Conservation (phyloP, 1,284 basidiomycete species). For the Ustilago bromivora region DNA sequence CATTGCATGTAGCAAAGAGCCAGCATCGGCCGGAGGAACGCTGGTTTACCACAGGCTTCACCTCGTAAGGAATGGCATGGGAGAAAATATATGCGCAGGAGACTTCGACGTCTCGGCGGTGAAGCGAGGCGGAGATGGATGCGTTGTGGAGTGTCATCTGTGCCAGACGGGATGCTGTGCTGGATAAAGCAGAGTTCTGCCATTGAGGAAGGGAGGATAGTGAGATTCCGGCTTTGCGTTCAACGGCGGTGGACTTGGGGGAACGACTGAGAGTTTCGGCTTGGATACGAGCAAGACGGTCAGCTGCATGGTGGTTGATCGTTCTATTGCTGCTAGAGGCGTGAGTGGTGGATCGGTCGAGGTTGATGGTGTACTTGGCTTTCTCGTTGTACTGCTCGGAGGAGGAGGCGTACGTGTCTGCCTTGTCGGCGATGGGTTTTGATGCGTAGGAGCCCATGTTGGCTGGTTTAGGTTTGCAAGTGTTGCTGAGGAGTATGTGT, state of each 20-base stretch:
- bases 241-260: background rate
- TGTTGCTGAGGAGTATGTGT: background rate
- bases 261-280: slow-evolving; percentile 41
- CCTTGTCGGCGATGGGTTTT: slow-evolving; percentile 32
- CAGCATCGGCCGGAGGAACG: slow-evolving; percentile 72
- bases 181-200: slow-evolving; percentile 43
- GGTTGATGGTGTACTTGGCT: slow-evolving; percentile 20
- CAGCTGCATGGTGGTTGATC: slow-evolving; percentile 49
- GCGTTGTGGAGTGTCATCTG: slow-evolving; percentile 83
- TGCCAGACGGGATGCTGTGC: slow-evolving; percentile 79
- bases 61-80: slow-evolving; percentile 80
- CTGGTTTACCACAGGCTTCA: slow-evolving; percentile 84
- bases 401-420: slow-evolving; percentile 5
- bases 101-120: slow-evolving; percentile 76
- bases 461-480: background rate
- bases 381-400: slow-evolving; percentile 35
- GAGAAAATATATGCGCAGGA: slow-evolving; percentile 87
- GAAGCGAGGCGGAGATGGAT: slow-evolving; percentile 78
- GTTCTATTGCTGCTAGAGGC: slow-evolving; percentile 14
- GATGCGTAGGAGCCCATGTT: slow-evolving; percentile 42
- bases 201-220: slow-evolving; percentile 42
- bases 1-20: slow-evolving; percentile 73
- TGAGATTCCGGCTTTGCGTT: slow-evolving; percentile 29
- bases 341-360: slow-evolving; percentile 17
- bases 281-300: slow-evolving; percentile 54